Evolutionary conservation across 176 grass and related monocot genomes (phyloP).

Genomic region (Triticum urartu): DNA sequence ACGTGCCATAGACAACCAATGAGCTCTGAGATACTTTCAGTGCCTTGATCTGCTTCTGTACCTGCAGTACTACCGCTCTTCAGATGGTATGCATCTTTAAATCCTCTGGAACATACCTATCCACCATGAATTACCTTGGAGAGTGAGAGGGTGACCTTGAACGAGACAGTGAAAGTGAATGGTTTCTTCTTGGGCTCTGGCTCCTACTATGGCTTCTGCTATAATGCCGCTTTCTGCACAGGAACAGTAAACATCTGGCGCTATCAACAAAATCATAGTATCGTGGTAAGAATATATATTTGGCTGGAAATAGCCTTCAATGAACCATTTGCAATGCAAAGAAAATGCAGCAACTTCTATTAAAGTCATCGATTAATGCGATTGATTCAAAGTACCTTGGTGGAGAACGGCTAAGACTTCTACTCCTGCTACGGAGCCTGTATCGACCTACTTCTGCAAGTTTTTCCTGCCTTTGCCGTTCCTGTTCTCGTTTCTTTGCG

Average conservation of each 20-base stretch:
- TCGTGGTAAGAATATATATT: background rate
- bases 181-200: slow-evolving; percentile 60
- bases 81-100: slow-evolving; percentile 4
- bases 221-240: slow-evolving; percentile 56
- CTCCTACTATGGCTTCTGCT: slow-evolving; percentile 81
- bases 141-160: slow-evolving; percentile 70
- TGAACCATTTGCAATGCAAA: background rate
- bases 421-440: slow-evolving; percentile 61
- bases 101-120: background rate
- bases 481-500: slow-evolving; percentile 87
- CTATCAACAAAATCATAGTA: background rate
- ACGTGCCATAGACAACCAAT: background rate
- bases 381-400: slow-evolving; percentile 62
- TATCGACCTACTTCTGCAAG: slow-evolving; percentile 83
- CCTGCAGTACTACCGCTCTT: slow-evolving; percentile 38
- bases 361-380: background rate
- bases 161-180: slow-evolving; percentile 36
- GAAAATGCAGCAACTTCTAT: slow-evolving; percentile 6
- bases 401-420: slow-evolving; percentile 57
- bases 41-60: slow-evolving; percentile 75
- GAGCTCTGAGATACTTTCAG: slow-evolving; percentile 37
- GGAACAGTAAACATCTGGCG: background rate
- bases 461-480: slow-evolving; percentile 77
- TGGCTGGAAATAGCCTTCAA: background rate
- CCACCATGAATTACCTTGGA: slow-evolving; percentile 49